Conservation (phyloP, 495 filamentous ascomycete genomes). For the Hypomontagnella monticulosa region DNA sequence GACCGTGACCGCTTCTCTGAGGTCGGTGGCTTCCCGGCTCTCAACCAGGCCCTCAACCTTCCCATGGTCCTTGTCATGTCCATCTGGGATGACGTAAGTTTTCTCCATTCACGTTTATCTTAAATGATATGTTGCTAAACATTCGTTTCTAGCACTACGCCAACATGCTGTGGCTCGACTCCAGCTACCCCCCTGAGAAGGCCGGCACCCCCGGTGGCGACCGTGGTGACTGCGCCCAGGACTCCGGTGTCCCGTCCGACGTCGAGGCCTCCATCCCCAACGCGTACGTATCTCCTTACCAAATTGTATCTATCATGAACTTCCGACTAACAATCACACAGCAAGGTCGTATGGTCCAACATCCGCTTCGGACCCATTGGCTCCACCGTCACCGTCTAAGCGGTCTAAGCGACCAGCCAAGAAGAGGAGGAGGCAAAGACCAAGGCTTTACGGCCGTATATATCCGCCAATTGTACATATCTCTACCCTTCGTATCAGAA, state of each 20-base stretch:
- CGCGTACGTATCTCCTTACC: conserved; percentile 60
- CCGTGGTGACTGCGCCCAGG: conserved; percentile 73
- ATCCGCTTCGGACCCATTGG: conserved; percentile 76
- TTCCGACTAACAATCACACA: conserved; percentile 29
- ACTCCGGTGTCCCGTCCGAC: conserved; percentile 67
- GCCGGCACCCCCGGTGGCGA: conserved; percentile 67
- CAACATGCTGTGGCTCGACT: conserved; percentile 90
- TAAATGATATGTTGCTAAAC: not conserved
- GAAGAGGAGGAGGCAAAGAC: not conserved
- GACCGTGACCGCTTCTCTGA: conserved; percentile 67
- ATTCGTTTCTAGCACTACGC: conserved; percentile 58
- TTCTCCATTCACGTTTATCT: not conserved
- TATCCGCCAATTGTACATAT: conserved; percentile 38
- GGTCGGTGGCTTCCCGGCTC: conserved; percentile 71
- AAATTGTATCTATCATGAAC: no score
- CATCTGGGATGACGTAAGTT: conserved; percentile 74
- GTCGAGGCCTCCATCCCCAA: conserved; percentile 65
- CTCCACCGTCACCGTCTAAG: conserved; percentile 63
- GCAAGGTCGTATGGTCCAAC: conserved; percentile 67
- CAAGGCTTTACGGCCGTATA: conserved; percentile 31
- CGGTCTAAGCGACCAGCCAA: conserved; percentile 5
- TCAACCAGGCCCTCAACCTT: conserved; percentile 64
- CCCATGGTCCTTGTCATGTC: conserved; percentile 83
- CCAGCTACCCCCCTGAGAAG: conserved; percentile 70
- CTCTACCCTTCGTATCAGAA: conserved; percentile 37